Evolutionary conservation across 208 protist genomes (phyloP).

Genomic region (Crithidia thermophila): DNA sequence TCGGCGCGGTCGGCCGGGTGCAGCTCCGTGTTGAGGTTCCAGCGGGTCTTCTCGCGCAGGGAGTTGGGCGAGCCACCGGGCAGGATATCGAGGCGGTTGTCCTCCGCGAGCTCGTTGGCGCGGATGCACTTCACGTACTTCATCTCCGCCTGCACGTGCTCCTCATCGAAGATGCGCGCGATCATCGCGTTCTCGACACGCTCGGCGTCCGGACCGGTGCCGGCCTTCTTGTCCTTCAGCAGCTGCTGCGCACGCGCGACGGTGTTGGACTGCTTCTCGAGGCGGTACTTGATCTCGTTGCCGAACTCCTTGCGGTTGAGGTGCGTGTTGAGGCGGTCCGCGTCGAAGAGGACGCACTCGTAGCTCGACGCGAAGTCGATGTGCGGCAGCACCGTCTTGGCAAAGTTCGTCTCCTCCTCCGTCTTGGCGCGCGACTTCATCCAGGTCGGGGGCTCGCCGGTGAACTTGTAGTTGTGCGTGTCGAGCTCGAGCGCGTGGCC

Average conservation of each 20-base stretch:
- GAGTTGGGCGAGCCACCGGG: constrained; percentile 86
- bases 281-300: constrained; percentile 81
- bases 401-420: constrained; percentile 81
- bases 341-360: constrained; percentile 85
- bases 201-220: constrained; percentile 34
- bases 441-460: constrained; percentile 75
- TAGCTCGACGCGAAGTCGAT: constrained; percentile 87
- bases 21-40: constrained; percentile 88
- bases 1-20: constrained; percentile 80
- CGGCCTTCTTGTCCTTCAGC: constrained; percentile 61
- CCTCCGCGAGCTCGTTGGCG: constrained; percentile 86
- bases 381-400: constrained; percentile 76
- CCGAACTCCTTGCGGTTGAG: constrained; percentile 91
- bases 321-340: constrained; percentile 73
- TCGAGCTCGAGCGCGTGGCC: constrained; percentile 84
- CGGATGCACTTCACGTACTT: constrained; percentile 92
- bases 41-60: constrained; percentile 88
- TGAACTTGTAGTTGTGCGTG: constrained; percentile 88
- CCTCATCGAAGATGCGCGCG: constrained; percentile 87
- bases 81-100: constrained; percentile 89
- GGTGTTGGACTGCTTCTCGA: constrained; percentile 89
- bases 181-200: constrained; percentile 79
- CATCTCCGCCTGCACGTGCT: constrained; percentile 91
- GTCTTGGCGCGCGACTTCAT: constrained; percentile 72
- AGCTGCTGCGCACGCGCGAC: constrained; percentile 86